These are phyloP conservation scores for Gymnopus androsaceus DNA, from an alignment of 1,284 basidiomycete species.

Conservation along the genomic window DNA sequence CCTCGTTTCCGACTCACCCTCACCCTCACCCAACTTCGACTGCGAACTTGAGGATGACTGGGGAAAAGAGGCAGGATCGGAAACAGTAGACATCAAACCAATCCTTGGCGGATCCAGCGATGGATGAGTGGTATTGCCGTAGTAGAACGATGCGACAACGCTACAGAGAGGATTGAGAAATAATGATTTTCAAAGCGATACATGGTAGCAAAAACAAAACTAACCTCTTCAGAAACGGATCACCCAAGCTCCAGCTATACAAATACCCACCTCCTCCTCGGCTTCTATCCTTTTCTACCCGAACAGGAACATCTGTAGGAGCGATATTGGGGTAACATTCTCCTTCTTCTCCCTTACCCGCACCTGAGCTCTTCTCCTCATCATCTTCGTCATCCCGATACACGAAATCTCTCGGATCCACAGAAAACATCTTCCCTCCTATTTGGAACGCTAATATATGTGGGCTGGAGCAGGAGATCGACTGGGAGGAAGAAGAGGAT, in stretches of 20 bases:
- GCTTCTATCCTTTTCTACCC: conserved; percentile 13
- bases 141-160: conserved; percentile 59
- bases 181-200: neutral
- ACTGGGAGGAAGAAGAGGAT: conserved; percentile 3
- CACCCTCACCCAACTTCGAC: neutral
- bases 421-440: conserved; percentile 35
- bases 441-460: conserved; percentile 51
- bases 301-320: conserved; percentile 14
- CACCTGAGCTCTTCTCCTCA: neutral
- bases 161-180: conserved; percentile 29
- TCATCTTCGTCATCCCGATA: neutral
- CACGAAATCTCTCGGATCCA: conserved; percentile 15
- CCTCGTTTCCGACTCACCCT: neutral
- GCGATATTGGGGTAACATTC: conserved; percentile 14
- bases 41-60: neutral
- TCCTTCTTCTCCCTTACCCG: neutral
- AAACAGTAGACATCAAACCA: conserved; percentile 69
- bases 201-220: neutral
- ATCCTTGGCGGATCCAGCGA: conserved; percentile 67
- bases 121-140: conserved; percentile 65
- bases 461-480: conserved; percentile 39
- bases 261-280: conserved; percentile 40
- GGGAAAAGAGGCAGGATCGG: conserved; percentile 27
- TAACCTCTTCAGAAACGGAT: conserved; percentile 55
- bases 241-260: conserved; percentile 58